Conservation (phyloP, 306 rosid genomes). For the Cicer judaicum region DNA sequence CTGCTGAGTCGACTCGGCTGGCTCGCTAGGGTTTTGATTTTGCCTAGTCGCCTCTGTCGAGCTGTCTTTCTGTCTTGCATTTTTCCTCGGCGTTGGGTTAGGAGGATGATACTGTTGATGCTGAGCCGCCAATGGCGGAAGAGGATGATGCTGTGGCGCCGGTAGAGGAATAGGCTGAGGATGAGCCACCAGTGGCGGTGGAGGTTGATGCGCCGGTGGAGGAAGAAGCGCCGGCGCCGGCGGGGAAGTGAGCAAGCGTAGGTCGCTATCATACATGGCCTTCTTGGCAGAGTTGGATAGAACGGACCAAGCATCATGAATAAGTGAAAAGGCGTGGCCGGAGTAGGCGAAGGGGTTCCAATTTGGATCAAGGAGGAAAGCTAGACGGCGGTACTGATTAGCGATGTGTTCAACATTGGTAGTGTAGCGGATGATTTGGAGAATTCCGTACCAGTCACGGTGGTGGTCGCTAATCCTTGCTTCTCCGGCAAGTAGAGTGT, state of each 20-base stretch:
- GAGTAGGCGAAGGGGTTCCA: constrained; percentile 64
- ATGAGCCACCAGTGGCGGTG: neutral
- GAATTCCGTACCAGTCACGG: constrained; percentile 68
- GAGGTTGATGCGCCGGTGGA: constrained; percentile 29
- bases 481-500: constrained; percentile 73
- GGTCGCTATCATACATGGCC: constrained; percentile 64
- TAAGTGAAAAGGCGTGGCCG: constrained; percentile 69
- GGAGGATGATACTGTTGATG: no score
- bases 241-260: constrained; percentile 50
- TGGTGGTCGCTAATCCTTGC: constrained; percentile 65
- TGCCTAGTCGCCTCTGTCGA: no score
- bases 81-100: no score
- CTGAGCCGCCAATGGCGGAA: no score
- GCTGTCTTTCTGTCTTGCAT: no score
- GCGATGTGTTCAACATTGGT: constrained; percentile 75
- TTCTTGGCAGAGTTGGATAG: constrained; percentile 69
- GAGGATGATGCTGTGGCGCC: no score
- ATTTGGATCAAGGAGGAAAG: constrained; percentile 68
- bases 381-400: constrained; percentile 75
- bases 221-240: constrained; percentile 39
- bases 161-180: no score
- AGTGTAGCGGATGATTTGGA: constrained; percentile 66
- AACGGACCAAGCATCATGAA: constrained; percentile 82
- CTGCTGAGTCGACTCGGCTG: no score
- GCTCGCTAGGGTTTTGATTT: no score